Evolutionary conservation across 2,329 filamentous ascomycete genomes (phyloP).

Genomic region (Drechslerella coelobrocha): DNA sequence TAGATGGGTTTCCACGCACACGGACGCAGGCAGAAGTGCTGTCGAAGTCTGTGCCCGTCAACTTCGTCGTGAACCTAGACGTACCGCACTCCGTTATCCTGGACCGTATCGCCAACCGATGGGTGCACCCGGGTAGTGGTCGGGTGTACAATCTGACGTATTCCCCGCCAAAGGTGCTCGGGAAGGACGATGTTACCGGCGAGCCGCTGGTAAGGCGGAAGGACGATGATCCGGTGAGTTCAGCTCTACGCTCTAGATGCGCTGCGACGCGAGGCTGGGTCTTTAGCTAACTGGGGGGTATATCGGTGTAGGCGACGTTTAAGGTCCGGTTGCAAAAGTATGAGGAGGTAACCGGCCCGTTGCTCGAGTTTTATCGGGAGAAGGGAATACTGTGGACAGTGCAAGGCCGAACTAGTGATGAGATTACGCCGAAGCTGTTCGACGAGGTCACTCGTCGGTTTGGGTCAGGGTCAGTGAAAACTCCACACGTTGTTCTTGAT

Average conservation of each 20-base stretch:
- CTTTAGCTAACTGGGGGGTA: slow-evolving; percentile 14
- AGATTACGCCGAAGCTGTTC: slow-evolving; percentile 90
- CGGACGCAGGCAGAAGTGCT: slow-evolving; percentile 72
- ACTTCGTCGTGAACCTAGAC: slow-evolving; percentile 59
- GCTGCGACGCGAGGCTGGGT: not conserved
- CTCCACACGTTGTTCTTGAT: too few species aligned
- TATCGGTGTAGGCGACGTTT: slow-evolving; percentile 74
- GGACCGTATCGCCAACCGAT: slow-evolving; percentile 85
- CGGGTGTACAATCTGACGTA: slow-evolving; percentile 95
- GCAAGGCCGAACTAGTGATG: slow-evolving; percentile 86
- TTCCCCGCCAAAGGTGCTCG: slow-evolving; percentile 79
- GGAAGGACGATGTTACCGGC: slow-evolving; percentile 88
- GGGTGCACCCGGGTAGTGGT: slow-evolving; percentile 90
- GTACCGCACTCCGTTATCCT: slow-evolving; percentile 86
- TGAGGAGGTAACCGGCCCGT: slow-evolving; percentile 80
- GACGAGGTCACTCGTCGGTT: slow-evolving; percentile 82
- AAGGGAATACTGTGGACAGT: slow-evolving; percentile 87
- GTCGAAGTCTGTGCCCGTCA: slow-evolving; percentile 17
- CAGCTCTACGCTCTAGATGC: not conserved
- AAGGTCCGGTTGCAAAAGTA: slow-evolving; percentile 80
- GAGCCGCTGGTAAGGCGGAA: slow-evolving; percentile 80
- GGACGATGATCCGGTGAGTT: slow-evolving; percentile 70
- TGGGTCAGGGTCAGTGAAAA: slow-evolving; percentile 47
- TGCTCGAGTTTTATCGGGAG: slow-evolving; percentile 86
- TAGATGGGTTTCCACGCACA: slow-evolving; percentile 95